Evolutionary conservation across 345 rosid genomes (phyloP).

Genomic region (Acer campestre): DNA sequence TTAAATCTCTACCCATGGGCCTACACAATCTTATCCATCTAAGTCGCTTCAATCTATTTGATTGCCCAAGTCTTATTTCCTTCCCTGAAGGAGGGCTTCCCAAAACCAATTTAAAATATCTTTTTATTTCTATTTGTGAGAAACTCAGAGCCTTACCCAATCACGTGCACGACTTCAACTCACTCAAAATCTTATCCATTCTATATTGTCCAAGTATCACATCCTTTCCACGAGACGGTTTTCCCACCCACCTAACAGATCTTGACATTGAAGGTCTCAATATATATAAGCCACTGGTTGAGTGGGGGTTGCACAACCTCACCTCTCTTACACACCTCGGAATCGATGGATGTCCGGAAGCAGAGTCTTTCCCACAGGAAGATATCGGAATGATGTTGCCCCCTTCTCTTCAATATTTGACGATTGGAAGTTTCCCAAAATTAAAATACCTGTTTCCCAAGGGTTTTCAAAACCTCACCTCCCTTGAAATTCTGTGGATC

Average conservation of each 20-base stretch:
- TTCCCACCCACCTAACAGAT: background rate
- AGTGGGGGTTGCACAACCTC: slow-evolving; percentile 6
- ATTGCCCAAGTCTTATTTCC: slow-evolving; percentile 5
- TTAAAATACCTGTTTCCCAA: slow-evolving; percentile 10
- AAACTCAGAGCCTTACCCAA: background rate
- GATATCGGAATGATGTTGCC: background rate
- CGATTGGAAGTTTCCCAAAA: background rate
- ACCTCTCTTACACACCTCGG: background rate
- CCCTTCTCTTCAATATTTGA: background rate
- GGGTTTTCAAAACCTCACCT: slow-evolving; percentile 23
- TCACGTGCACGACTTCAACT: background rate
- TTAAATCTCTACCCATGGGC: background rate
- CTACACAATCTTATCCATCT: background rate
- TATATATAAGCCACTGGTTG: background rate
- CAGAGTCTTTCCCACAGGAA: background rate
- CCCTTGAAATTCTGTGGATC: background rate
- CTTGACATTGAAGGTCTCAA: background rate
- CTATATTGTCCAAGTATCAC: background rate
- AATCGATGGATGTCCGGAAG: background rate
- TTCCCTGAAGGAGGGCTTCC: slow-evolving; percentile 12
- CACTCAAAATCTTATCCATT: background rate
- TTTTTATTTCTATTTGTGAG: background rate
- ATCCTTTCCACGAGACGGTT: background rate
- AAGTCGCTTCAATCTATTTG: background rate
- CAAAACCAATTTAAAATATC: background rate